These are phyloP conservation scores for Secale cereale DNA, from an alignment of 176 grass and related monocot species.

Conservation along the genomic window DNA sequence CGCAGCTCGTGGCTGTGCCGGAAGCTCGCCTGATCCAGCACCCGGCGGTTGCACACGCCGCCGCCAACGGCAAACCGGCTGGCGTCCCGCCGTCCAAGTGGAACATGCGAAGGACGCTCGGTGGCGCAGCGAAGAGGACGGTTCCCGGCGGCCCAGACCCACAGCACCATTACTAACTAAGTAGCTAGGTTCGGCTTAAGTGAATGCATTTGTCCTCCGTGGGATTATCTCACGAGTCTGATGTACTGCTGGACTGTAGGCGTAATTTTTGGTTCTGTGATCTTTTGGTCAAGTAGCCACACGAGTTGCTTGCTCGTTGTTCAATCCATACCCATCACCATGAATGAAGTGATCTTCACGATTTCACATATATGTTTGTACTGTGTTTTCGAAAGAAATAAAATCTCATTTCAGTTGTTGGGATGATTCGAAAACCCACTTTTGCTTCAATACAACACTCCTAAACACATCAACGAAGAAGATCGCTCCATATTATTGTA, in stretches of 20 bases:
- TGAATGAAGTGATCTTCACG: neutral
- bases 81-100: neutral
- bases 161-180: conserved; percentile 36
- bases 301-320: neutral
- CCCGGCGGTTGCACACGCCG: neutral
- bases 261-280: no score
- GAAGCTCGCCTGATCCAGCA: neutral
- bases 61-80: neutral
- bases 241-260: no score
- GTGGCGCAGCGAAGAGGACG: conserved; percentile 15
- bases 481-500: no score
- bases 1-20: neutral
- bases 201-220: neutral
- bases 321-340: neutral
- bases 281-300: neutral
- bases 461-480: no score
- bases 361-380: neutral
- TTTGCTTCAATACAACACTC: no score
- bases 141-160: conserved; percentile 43
- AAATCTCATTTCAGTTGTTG: no score
- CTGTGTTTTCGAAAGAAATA: no score
- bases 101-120: conserved; percentile 13
- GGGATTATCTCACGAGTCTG: neutral
- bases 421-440: no score
- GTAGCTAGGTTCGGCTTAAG: neutral